Conservation (phyloP, 306 rosid genomes). For the Vigna radiata region DNA sequence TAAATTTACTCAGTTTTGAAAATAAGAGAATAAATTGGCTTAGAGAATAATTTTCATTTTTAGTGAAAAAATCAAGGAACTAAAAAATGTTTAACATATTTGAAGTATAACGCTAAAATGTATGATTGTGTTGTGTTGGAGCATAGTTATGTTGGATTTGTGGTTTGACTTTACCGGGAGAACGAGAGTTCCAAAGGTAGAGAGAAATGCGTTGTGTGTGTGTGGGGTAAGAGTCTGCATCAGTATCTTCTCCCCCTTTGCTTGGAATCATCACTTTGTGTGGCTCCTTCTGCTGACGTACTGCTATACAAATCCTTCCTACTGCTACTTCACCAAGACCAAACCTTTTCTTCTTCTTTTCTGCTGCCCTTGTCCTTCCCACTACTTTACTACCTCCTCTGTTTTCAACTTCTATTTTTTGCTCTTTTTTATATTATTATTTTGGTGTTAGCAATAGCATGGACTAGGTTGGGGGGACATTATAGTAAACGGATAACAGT, state of each 20-base stretch:
- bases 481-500: conserved; percentile 1
- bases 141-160: background rate
- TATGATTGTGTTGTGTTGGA: background rate
- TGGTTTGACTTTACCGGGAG: conserved; percentile 58
- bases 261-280: conserved; percentile 44
- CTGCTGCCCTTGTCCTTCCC: background rate
- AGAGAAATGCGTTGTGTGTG: background rate
- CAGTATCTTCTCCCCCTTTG: conserved; percentile 49
- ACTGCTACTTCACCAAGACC: background rate
- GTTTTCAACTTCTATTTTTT: background rate
- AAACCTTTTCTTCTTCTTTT: conserved; percentile 16
- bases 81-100: no score
- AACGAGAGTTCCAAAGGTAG: conserved; percentile 42
- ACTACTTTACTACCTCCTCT: background rate
- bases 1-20: no score
- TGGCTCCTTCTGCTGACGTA: conserved; percentile 7
- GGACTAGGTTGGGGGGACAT: background rate
- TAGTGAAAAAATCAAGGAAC: no score
- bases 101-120: no score
- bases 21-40: no score
- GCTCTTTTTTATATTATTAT: background rate
- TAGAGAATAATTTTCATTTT: no score
- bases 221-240: conserved; percentile 31
- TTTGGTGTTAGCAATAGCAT: background rate
- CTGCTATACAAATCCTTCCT: background rate